Evolutionary conservation across 768 basidiomycete genomes (phyloP), one percentile per base, ranked within the genome.

Genomic region (Strobilomyces echinocephalus): DNA sequence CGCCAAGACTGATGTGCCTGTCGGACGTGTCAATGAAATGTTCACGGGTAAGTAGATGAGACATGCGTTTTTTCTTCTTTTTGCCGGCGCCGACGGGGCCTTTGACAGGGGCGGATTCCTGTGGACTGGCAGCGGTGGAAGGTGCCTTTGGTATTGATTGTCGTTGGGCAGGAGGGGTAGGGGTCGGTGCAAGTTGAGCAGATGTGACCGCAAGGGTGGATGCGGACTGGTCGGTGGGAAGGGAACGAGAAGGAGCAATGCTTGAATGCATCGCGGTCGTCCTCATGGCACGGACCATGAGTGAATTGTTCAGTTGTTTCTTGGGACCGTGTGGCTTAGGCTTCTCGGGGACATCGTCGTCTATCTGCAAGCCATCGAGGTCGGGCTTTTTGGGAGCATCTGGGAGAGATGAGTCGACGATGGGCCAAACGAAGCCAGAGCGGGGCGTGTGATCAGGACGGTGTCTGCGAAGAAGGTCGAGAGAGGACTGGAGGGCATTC

Each of bases 341-440:
- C 46, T 68, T 66, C 46, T 63, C 64, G 28, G 56, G 30, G 9
- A 52, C 54, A 28, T 62, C 54, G 8, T 66, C 69, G 58, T 67
- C 46, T 58, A 39, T 34, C 57, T 49, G 35, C 45, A 71, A 63
- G 33, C 66, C 67, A 26, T 69, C 72, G 3, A 59, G 59, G 46
- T 59, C 48, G 11, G 56, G 61, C 55, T 72, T 82, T 60, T 83
- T 81, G 41, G 69, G 57, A 34, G 76, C 72, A 16, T 74, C 72
- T 9, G 74, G 59, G 1, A 76, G 54, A 24, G 80, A 73, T 4
- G 82, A 67, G 58, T 86, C 86, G 49, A 78, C 73, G 58, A 93
- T 84, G 43, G 91, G 89, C 91, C 91, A 95, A 1, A 85, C 78
- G 63, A 91, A 90, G 7, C 88, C 89, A 26, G 85, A 85, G 42